phyloP scores from a whole-genome alignment of 2,329 filamentous ascomycete species.

The Macroventuria anomochaeta region DNA sequence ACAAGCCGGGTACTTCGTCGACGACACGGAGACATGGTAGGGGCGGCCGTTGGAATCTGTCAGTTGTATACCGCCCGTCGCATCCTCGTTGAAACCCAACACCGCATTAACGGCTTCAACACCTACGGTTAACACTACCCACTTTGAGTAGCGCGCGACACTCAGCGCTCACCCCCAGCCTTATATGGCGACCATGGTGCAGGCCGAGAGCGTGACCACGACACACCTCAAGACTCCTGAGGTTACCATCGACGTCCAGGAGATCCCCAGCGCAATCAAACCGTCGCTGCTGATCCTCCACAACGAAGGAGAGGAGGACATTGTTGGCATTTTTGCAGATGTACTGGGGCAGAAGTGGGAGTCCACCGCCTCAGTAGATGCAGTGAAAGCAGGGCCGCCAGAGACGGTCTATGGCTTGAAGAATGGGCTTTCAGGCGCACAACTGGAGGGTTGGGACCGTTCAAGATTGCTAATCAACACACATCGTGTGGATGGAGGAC shows the following conservation, averaged over 20 bases:
- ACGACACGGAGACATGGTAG: conserved; percentile 48
- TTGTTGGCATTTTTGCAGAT: conserved; percentile 77
- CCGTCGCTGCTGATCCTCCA: conserved; percentile 65
- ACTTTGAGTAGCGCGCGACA: conserved; percentile 20
- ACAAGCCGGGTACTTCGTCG: conserved; percentile 28
- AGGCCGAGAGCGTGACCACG: conserved; percentile 41
- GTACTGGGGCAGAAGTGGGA: conserved; percentile 77
- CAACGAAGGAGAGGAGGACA: conserved; percentile 72
- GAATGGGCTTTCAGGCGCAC: conserved; percentile 62
- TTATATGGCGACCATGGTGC: conserved; percentile 49
- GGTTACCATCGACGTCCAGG: conserved; percentile 44
- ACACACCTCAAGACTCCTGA: conserved; percentile 40
- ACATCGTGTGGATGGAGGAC: conserved; percentile 71
- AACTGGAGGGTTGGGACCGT: conserved; percentile 63
- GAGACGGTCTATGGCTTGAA: conserved; percentile 73
- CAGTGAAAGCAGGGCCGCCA: conserved; percentile 62
- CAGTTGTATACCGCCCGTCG: conserved; percentile 49
- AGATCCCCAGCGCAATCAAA: conserved; percentile 39
- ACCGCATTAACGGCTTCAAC: conserved; percentile 53
- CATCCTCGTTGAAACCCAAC: conserved; percentile 49
- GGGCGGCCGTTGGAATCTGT: conserved; percentile 36
- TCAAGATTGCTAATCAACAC: conserved; percentile 75
- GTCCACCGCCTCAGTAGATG: conserved; percentile 62
- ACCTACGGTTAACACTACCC: conserved; percentile 46
- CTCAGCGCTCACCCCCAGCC: conserved; percentile 24